Evolutionary conservation across 2,329 filamentous ascomycete genomes (phyloP).

Genomic region (Xylariaceae sp.): DNA sequence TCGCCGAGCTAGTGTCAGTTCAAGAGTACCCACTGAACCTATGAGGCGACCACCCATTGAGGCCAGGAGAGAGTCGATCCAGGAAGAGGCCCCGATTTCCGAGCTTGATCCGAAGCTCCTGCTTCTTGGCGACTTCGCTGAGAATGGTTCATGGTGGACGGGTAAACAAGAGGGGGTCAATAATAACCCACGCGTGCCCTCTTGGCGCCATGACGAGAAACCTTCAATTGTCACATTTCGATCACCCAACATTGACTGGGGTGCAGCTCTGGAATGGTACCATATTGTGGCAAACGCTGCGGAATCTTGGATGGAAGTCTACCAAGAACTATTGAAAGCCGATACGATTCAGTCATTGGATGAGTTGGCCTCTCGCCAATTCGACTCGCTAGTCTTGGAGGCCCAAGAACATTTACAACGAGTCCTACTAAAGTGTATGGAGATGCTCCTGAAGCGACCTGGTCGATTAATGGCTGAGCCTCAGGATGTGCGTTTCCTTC

Average conservation of each 20-base stretch:
- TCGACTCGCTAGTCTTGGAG: constrained; percentile 45
- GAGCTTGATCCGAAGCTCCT: constrained; percentile 72
- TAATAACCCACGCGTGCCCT: constrained; percentile 31
- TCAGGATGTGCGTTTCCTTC: constrained; percentile 68
- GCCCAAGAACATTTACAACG: constrained; percentile 66
- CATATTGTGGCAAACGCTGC: constrained; percentile 62
- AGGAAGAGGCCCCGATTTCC: constrained; percentile 41
- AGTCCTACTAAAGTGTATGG: constrained; percentile 69
- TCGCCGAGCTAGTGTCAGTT: constrained; percentile 36
- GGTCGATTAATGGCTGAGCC: constrained; percentile 62
- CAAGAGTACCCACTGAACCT: constrained; percentile 27
- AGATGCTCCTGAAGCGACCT: constrained; percentile 74
- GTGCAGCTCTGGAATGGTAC: constrained; percentile 68
- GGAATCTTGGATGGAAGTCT: constrained; percentile 57
- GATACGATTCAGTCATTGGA: constrained; percentile 31
- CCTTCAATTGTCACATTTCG: constrained; percentile 47
- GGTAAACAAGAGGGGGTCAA: constrained; percentile 46
- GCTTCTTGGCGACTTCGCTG: constrained; percentile 67
- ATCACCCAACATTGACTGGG: constrained; percentile 71
- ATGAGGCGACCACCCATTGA: constrained; percentile 32
- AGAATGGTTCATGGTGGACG: constrained; percentile 81
- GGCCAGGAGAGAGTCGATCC: constrained; percentile 31
- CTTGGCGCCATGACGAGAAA: constrained; percentile 33
- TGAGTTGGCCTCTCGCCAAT: constrained; percentile 36
- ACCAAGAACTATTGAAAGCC: constrained; percentile 46